phyloP scores from a whole-genome alignment of 1,284 basidiomycete species.

The Amylostereum chailletii region DNA sequence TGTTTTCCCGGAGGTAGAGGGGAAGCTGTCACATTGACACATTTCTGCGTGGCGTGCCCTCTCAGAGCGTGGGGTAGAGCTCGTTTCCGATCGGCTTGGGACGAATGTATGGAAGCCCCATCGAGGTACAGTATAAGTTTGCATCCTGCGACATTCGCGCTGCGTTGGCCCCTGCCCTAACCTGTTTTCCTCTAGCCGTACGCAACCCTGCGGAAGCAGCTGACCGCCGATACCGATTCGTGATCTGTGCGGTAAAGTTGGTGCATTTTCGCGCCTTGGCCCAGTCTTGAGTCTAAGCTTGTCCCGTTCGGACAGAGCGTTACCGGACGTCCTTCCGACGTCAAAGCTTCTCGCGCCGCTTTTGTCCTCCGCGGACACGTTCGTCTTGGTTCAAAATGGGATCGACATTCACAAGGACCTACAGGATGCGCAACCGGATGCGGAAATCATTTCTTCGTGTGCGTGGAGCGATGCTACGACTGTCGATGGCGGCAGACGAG shows the following conservation, averaged over 20 bases:
- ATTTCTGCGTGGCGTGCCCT: neutral
- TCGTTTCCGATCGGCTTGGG: slow-evolving; percentile 23
- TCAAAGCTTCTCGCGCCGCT: slow-evolving; percentile 22
- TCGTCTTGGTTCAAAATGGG: slow-evolving; percentile 31
- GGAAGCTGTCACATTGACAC: neutral
- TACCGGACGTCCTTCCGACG: slow-evolving; percentile 25
- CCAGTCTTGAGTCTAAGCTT: neutral
- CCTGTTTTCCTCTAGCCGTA: slow-evolving; percentile 18
- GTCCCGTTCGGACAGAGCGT: slow-evolving; percentile 9
- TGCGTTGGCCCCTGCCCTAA: too few relatives aligned
- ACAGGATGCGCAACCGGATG: slow-evolving; percentile 17
- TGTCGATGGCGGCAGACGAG: slow-evolving; percentile 19
- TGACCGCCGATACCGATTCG: slow-evolving; percentile 22
- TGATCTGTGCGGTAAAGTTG: slow-evolving; percentile 26
- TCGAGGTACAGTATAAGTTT: slow-evolving; percentile 16
- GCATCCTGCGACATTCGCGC: too few relatives aligned
- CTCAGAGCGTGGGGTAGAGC: slow-evolving; percentile 23
- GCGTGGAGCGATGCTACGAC: slow-evolving; percentile 32
- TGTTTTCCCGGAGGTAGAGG: slow-evolving; percentile 2
- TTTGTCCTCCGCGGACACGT: slow-evolving; percentile 15
- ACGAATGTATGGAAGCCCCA: slow-evolving; percentile 22
- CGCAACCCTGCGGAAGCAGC: slow-evolving; percentile 23
- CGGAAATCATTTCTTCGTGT: slow-evolving; percentile 26
- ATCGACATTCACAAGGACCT: slow-evolving; percentile 31
- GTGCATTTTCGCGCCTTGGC: neutral